Conservation (phyloP, 1,139 yeast species). For the Pichia sp. region DNA sequence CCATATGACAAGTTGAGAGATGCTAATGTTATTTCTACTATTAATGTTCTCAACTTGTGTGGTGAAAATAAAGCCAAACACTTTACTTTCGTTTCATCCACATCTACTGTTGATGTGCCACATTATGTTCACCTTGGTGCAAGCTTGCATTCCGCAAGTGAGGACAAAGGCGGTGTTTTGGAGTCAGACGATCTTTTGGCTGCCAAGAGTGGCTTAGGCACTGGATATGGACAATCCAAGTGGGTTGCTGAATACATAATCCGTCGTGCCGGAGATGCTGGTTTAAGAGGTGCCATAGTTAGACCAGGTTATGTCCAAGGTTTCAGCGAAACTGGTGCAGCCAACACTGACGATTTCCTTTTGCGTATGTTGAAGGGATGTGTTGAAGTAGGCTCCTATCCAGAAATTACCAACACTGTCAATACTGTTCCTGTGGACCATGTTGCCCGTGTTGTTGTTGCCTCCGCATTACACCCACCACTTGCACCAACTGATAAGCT, state of each 20-base stretch:
- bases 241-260: slow-evolving; percentile 95
- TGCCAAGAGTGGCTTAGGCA: slow-evolving; percentile 74
- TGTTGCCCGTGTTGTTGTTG: slow-evolving; percentile 86
- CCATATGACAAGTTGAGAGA: slow-evolving; percentile 89
- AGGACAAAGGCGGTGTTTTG: slow-evolving; percentile 68
- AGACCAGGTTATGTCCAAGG: slow-evolving; percentile 98
- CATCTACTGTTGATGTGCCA: slow-evolving; percentile 85
- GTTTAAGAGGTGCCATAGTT: slow-evolving; percentile 81
- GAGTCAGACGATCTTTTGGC: slow-evolving; percentile 83
- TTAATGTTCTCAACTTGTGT: slow-evolving; percentile 79
- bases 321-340: slow-evolving; percentile 72
- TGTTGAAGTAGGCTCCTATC: slow-evolving; percentile 78
- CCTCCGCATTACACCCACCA: slow-evolving; percentile 79
- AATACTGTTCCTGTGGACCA: slow-evolving; percentile 99
- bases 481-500: slow-evolving; percentile 34
- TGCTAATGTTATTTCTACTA: slow-evolving; percentile 86
- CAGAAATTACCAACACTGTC: slow-evolving; percentile 80
- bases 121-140: slow-evolving; percentile 77
- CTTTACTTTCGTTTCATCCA: slow-evolving; percentile 91
- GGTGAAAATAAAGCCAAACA: slow-evolving; percentile 74
- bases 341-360: slow-evolving; percentile 94
- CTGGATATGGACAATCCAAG: slow-evolving; percentile 95
- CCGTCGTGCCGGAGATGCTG: slow-evolving; percentile 81
- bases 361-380: slow-evolving; percentile 93
- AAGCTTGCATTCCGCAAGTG: slow-evolving; percentile 42